Base-by-base conservation (phyloP, 768 basidiomycete species). In the Termitomyces titanicus region DNA sequence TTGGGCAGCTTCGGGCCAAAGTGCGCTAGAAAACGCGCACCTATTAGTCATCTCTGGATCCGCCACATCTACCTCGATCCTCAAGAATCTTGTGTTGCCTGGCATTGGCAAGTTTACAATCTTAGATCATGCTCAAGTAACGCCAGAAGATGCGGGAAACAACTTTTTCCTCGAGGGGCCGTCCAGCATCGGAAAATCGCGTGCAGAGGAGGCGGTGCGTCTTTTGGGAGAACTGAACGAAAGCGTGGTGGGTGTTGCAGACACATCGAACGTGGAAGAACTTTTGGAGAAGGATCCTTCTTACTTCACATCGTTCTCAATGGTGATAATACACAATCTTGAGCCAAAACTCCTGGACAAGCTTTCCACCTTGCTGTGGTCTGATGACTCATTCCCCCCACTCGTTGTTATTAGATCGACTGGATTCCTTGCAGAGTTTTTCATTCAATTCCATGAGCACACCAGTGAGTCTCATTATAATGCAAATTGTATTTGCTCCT, bases 21-120 rank as follows among this genome's bases (percentile, higher is more conserved):
- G 77, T 24, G 93, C 93, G 0, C 86, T 98, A 55, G 95, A 98
- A 70, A 78, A 84, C 3, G 80, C 94, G 12, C 82, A 87, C 45
- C 77, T 98, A 40, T 80, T 98, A 29, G 84, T 97, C 61, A 70
- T 98, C 55, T 88, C 86, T 38, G 87, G 77, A 0, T 84, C 86
- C 22, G 92, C 93, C 0, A 92, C 94, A 1, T 86, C 90, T 2
- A 92, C 94, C 31, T 88, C 92, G 46, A 83, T 92, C 61, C 79
- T 99, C 53, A 98, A 99, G 79, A 98, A 98, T 66, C 86, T 98
- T 57, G 94, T 98, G 37, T 83, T 98, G 8, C 97, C 97, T 2
- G 96, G 96, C 8, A 85, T 98, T 60, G 93, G 95, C n/a, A 84
- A 90, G 66, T 98, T 97, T 68, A 96, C 95, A 46, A 83, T 98